Conservation (phyloP, 2,329 filamentous ascomycete genomes). For the Aspergillus sp. region DNA sequence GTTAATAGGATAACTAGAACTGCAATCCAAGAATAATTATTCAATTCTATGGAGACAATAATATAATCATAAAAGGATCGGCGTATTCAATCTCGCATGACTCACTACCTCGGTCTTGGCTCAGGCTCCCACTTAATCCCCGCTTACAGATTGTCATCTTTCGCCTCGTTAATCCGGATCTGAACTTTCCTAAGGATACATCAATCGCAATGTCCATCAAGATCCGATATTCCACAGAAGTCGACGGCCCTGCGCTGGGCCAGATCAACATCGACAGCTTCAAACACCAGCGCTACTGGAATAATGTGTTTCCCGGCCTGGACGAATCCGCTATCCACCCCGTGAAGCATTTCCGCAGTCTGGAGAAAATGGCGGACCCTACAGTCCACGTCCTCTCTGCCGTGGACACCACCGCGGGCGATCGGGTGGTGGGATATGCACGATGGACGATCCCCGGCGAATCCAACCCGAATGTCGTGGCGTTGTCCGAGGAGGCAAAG, state of each 20-base stretch:
- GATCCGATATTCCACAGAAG: conserved; percentile 39
- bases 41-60: too few relatives aligned
- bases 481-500: conserved; percentile 42
- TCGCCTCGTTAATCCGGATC: too few relatives aligned
- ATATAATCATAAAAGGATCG: too few relatives aligned
- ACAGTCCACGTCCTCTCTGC: conserved; percentile 42
- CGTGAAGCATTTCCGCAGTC: conserved; percentile 37
- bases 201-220: conserved; percentile 23
- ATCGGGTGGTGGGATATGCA: conserved; percentile 43
- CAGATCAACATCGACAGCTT: conserved; percentile 50
- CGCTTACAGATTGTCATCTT: neutral
- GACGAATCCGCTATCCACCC: conserved; percentile 18
- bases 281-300: conserved; percentile 34
- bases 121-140: neutral
- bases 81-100: neutral
- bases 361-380: conserved; percentile 42
- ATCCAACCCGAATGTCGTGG: conserved; percentile 1
- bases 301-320: conserved; percentile 22
- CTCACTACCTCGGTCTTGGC: neutral
- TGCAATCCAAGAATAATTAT: too few relatives aligned
- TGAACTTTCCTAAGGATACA: neutral
- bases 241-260: conserved; percentile 42
- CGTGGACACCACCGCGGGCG: conserved; percentile 25
- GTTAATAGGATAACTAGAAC: too few relatives aligned
- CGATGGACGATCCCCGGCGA: conserved; percentile 43